Evolutionary conservation across 2,329 filamentous ascomycete genomes (phyloP), one percentile per base, ranked within the genome.

Genomic region (Colletotrichum ledebouriae): DNA sequence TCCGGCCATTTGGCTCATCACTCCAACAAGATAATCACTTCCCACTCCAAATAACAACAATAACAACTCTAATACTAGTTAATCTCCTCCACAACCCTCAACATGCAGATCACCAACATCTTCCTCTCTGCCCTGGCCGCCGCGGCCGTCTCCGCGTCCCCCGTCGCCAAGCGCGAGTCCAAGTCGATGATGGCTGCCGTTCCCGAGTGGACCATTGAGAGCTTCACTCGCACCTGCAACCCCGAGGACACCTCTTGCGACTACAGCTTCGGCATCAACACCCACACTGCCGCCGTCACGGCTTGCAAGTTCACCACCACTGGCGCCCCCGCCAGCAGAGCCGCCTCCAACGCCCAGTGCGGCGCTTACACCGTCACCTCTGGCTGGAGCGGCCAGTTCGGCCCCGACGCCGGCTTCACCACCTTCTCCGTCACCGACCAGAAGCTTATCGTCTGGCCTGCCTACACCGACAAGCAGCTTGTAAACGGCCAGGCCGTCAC

Each of bases 301-400:
- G 13, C 71, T 17, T 84, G 81, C 78, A 73, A 68, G 63, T 83
- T 82, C 75, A 73, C 76, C 60, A 78, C 82, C 71, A 76, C 79
- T 71, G 75, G 77, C 44, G 76, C 83, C 71, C 72, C 75, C 65
- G 76, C 78, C 71, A 78, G 79, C 63, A 73, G 77, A 66, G 77
- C 78, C 68, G 78, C 76, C 74, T 80, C 79, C 55, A 81, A 79
- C 17, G 71, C 75, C 66, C 78, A 71, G 57, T 88, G 84, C 78
- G 86, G 85, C 44, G 73, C 73, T 66, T 88, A 80, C 80, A 84
- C 80, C 70, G 72, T 88, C 73, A 84, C 83, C 58, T 83, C 82
- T 2, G 83, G 84, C 78, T 88, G 86, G 86, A 85, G 82, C 75
- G 85, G 81, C 74, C 82, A 86, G 73, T 88, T 88, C 71, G 86